Percentiles rank a stretch among this genome's conserved stretches.
Conservation (phyloP, 2,329 filamentous ascomycete species). For the Nemania serpens region DNA sequence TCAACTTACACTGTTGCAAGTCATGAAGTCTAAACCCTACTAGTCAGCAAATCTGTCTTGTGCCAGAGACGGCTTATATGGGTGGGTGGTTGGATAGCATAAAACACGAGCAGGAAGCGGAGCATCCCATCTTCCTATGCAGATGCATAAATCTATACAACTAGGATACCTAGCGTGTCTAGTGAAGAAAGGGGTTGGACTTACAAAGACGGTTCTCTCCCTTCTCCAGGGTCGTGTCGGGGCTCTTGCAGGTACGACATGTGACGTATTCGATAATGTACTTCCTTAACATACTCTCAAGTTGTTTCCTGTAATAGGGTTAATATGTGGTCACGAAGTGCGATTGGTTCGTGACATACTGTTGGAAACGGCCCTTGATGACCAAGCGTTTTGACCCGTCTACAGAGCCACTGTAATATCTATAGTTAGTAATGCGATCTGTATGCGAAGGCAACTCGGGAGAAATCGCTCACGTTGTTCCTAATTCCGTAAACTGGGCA, state of each 20-base stretch:
- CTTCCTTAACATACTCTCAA: constrained; percentile 29
- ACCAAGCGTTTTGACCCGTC: constrained; percentile 91
- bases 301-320: constrained; percentile 34
- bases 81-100: too few relatives aligned
- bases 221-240: constrained; percentile 96
- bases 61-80: background rate
- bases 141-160: too few relatives aligned
- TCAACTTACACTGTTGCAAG: constrained; percentile 73
- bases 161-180: too few relatives aligned
- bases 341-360: constrained; percentile 59
- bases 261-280: constrained; percentile 88
- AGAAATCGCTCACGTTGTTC: constrained; percentile 65
- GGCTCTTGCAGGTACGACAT: constrained; percentile 96
- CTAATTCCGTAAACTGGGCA: constrained; percentile 82
- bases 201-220: constrained; percentile 90
- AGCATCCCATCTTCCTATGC: too few relatives aligned
- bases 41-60: constrained; percentile 8
- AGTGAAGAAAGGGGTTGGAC: background rate
- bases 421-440: constrained; percentile 8
- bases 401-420: constrained; percentile 68
- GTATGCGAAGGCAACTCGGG: background rate
- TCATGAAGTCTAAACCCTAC: constrained; percentile 76
- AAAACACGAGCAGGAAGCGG: too few relatives aligned
- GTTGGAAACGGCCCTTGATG: constrained; percentile 99
- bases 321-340: constrained; percentile 65